These are phyloP conservation scores for Eleusine indica DNA, from an alignment of 176 grass and related monocot species.

Conservation along the genomic window DNA sequence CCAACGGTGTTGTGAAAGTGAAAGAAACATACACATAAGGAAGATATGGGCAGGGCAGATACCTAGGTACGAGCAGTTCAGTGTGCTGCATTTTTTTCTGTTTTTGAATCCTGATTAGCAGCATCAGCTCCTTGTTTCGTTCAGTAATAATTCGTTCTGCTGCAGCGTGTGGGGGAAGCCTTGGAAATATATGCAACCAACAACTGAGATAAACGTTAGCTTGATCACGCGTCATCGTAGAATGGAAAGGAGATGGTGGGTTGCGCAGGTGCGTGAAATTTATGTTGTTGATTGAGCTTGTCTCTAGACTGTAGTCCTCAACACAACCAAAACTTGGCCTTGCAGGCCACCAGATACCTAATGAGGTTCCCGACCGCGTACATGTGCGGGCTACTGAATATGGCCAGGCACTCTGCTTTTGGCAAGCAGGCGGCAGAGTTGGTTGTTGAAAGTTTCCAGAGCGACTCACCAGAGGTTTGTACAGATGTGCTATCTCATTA, in stretches of 20 bases:
- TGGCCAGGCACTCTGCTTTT: conserved; percentile 58
- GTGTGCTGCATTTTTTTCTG: neutral
- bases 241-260: conserved; percentile 77
- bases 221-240: conserved; percentile 54
- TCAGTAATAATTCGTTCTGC: conserved; percentile 11
- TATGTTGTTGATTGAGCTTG: neutral
- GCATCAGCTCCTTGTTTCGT: no score
- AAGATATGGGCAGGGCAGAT: conserved; percentile 23
- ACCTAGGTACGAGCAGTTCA: conserved; percentile 43
- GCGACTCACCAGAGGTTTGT: conserved; percentile 28
- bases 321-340: neutral
- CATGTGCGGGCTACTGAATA: conserved; percentile 61
- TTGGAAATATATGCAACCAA: conserved; percentile 68
- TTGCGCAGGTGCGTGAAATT: conserved; percentile 53
- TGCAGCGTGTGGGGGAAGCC: conserved; percentile 65
- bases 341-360: conserved; percentile 69
- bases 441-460: conserved; percentile 42
- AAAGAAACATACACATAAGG: no score
- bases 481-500: neutral
- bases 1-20: no score
- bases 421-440: conserved; percentile 57
- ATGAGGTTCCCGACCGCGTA: conserved; percentile 73
- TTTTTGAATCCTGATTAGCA: no score
- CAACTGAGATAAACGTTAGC: conserved; percentile 57
- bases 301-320: neutral